Percentiles rank a stretch among this genome's conserved stretches.
Conservation (phyloP, 257 asterid species). For the Nyctanthes arbortristis region DNA sequence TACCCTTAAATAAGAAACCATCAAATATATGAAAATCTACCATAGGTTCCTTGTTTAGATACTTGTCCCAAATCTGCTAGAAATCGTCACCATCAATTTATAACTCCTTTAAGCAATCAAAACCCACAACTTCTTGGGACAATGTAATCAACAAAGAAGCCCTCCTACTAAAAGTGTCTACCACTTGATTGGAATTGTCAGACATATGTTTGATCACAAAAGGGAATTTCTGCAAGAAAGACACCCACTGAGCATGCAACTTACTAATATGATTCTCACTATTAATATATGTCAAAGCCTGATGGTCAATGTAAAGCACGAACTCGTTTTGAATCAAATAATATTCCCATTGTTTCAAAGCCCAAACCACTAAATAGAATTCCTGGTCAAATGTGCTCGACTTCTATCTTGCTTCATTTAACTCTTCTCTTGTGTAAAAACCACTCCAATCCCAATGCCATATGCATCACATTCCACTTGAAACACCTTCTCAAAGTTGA, state of each 20-base stretch:
- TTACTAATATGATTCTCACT: neutral
- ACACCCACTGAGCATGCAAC: neutral
- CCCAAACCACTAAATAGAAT: neutral
- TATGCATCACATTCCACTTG: neutral
- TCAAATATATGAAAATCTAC: no score
- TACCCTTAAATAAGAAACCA: no score
- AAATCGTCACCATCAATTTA: neutral
- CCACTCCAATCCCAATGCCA: neutral
- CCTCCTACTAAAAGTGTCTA: no score
- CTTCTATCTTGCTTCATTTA: neutral
- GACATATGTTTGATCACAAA: no score
- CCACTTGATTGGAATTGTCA: no score
- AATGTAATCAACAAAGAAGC: no score
- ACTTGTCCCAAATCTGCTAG: neutral
- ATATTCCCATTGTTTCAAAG: neutral
- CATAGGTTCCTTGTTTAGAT: no score
- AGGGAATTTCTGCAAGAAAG: no score
- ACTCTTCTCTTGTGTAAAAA: neutral
- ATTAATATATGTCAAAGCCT: neutral
- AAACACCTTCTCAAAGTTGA: neutral
- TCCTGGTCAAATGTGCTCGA: neutral
- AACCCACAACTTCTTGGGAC: neutral
- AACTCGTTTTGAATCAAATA: neutral
- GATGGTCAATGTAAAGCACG: neutral
- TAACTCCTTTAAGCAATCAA: neutral